Percentiles rank a stretch among this genome's conserved stretches.
Conservation (phyloP, 2,329 filamentous ascomycete species). For the Clonostachys chloroleuca region DNA sequence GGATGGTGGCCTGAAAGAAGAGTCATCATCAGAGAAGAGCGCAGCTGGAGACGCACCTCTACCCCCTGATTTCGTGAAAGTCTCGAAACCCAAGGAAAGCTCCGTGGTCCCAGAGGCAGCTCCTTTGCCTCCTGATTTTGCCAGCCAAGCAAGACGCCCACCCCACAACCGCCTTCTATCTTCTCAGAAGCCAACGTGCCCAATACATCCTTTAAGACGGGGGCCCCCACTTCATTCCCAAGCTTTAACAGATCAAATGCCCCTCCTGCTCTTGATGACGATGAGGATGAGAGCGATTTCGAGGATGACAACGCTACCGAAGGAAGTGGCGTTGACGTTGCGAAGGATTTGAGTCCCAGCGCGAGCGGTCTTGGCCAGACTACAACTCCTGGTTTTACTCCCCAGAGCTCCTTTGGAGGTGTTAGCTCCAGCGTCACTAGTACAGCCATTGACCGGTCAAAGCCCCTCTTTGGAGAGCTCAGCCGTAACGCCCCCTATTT, state of each 20-base stretch:
- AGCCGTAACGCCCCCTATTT: slow-evolving; percentile 43
- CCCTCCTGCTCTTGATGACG: not conserved
- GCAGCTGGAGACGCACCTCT: slow-evolving; percentile 18
- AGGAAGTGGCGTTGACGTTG: slow-evolving; percentile 61
- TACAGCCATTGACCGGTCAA: slow-evolving; percentile 25
- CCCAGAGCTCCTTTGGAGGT: slow-evolving; percentile 54
- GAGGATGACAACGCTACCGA: slow-evolving; percentile 46
- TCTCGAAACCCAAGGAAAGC: not conserved
- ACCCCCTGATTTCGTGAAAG: slow-evolving; percentile 21
- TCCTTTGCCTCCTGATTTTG: not conserved
- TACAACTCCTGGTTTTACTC: slow-evolving; percentile 46
- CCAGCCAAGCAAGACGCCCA: slow-evolving; percentile 3
- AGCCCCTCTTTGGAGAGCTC: slow-evolving; percentile 52
- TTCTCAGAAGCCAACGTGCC: not conserved
- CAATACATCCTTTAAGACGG: slow-evolving; percentile 20
- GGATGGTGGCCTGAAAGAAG: not conserved
- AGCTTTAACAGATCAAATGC: not conserved
- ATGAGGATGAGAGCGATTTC: slow-evolving; percentile 33
- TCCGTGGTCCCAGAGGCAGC: not conserved
- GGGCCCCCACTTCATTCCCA: slow-evolving; percentile 20
- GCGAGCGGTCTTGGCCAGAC: slow-evolving; percentile 15
- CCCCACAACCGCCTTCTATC: not conserved
- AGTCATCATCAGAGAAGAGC: slow-evolving; percentile 9
- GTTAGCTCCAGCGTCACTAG: slow-evolving; percentile 27
- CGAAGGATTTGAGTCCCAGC: slow-evolving; percentile 55